Conservation (phyloP, 2,329 filamentous ascomycete species). For the Fusarium humuli region DNA sequence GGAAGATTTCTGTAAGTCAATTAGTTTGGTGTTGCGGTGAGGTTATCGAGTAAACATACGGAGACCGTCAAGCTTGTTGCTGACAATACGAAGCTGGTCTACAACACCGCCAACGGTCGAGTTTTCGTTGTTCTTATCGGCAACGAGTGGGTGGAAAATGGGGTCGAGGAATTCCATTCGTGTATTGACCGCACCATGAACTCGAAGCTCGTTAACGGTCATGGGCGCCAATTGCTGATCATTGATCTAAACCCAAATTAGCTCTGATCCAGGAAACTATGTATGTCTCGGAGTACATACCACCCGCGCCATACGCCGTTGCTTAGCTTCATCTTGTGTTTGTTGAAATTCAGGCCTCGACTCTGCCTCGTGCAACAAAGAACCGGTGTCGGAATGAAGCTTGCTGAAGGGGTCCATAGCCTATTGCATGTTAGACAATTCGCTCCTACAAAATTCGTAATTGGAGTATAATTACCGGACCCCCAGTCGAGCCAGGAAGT, state of each 20-base stretch:
- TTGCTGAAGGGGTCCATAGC: slow-evolving; percentile 54
- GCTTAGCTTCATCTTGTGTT: slow-evolving; percentile 55
- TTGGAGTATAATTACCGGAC: slow-evolving; percentile 45
- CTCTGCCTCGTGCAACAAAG: slow-evolving; percentile 55
- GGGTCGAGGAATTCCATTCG: slow-evolving; percentile 84
- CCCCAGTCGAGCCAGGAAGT: slow-evolving; percentile 47
- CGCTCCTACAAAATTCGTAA: neutral
- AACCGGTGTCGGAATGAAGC: slow-evolving; percentile 54
- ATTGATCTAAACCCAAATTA: slow-evolving; percentile 54
- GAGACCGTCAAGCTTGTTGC: slow-evolving; percentile 81
- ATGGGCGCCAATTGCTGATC: slow-evolving; percentile 89
- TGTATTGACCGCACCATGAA: slow-evolving; percentile 87
- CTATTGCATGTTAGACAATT: slow-evolving; percentile 47
- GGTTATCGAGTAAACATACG: slow-evolving; percentile 63
- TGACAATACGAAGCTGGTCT: slow-evolving; percentile 74
- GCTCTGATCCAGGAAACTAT: neutral
- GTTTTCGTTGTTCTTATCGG: slow-evolving; percentile 70
- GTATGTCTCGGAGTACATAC: slow-evolving; percentile 39
- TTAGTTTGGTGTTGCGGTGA: slow-evolving; percentile 41
- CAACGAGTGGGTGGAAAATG: slow-evolving; percentile 81
- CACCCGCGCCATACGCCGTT: slow-evolving; percentile 54
- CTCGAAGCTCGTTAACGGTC: slow-evolving; percentile 84
- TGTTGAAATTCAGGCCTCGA: slow-evolving; percentile 52
- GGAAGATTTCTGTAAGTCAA: slow-evolving; percentile 78
- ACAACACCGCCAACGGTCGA: slow-evolving; percentile 87